These are phyloP conservation scores for Diaporthe ampelina DNA, from an alignment of 2,329 filamentous ascomycete genomes.

Conservation along the genomic window DNA sequence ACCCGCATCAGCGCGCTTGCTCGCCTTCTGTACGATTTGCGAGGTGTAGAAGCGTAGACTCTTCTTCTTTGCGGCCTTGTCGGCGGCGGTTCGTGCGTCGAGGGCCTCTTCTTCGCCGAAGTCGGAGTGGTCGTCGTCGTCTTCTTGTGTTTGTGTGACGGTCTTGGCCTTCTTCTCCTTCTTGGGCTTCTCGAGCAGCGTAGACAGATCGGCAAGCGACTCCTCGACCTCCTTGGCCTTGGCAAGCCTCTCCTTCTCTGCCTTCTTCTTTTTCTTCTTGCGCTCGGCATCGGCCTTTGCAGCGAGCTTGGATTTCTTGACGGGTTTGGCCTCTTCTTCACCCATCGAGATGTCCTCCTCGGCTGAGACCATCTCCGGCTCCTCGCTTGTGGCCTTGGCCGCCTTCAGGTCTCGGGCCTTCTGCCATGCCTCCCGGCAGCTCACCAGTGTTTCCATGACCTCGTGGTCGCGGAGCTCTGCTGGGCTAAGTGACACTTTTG, in stretches of 20 bases:
- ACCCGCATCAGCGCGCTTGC: constrained; percentile 82
- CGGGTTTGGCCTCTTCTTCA: constrained; percentile 49
- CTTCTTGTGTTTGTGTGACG: constrained; percentile 57
- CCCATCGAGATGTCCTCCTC: constrained; percentile 46
- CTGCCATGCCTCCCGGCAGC: constrained; percentile 85
- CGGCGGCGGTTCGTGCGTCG: constrained; percentile 82
- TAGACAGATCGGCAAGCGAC: constrained; percentile 77
- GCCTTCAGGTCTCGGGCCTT: constrained; percentile 76
- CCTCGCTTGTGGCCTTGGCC: constrained; percentile 49
- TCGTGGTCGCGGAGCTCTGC: constrained; percentile 89
- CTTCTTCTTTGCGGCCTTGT: constrained; percentile 92
- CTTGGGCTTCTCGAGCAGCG: constrained; percentile 65
- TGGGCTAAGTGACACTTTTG: constrained; percentile 75
- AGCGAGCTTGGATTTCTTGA: constrained; percentile 52
- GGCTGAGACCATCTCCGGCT: constrained; percentile 48
- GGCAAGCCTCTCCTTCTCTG: constrained; percentile 54
- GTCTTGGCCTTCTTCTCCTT: constrained; percentile 57
- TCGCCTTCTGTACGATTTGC: constrained; percentile 94
- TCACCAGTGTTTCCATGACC: constrained; percentile 87
- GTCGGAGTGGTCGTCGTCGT: constrained; percentile 83
- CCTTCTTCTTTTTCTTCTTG: constrained; percentile 55
- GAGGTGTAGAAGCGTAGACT: constrained; percentile 97
- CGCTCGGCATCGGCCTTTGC: constrained; percentile 32
- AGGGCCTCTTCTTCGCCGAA: constrained; percentile 91
- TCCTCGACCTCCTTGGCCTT: constrained; percentile 75